phyloP scores from a whole-genome alignment of 225 moss, liverwort and hornwort species.

The Rhytidiadelphus loreus region DNA sequence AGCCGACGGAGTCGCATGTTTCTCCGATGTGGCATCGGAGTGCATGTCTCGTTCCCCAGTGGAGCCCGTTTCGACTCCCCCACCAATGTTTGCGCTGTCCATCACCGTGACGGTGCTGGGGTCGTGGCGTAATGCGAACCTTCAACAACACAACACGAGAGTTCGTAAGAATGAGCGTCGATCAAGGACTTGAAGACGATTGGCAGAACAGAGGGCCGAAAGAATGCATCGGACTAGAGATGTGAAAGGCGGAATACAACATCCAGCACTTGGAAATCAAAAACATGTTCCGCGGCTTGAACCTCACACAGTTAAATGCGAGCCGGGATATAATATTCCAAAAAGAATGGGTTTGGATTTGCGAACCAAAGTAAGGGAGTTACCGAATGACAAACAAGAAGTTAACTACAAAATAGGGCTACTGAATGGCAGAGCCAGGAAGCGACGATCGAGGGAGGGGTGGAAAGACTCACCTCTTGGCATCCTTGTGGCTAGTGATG shows the following conservation, averaged over 20 bases:
- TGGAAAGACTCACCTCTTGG: neutral
- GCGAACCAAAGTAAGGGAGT: neutral
- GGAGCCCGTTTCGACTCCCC: slow-evolving; percentile 37
- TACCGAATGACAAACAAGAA: neutral
- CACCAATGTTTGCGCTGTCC: slow-evolving; percentile 14
- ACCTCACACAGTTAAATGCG: neutral
- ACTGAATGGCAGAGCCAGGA: neutral
- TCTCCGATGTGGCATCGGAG: slow-evolving; percentile 34
- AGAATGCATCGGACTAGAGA: neutral
- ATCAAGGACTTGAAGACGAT: neutral
- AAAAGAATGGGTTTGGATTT: neutral
- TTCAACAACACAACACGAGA: neutral
- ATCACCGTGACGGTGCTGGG: slow-evolving; percentile 40
- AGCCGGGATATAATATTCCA: neutral
- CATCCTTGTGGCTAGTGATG: neutral
- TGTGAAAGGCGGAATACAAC: neutral
- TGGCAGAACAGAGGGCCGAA: no score
- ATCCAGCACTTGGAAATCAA: neutral
- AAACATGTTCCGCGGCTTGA: neutral
- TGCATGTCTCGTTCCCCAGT: slow-evolving; percentile 32
- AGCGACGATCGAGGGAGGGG: neutral
- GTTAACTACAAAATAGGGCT: neutral
- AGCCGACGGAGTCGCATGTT: neutral
- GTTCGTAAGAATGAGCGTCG: neutral
- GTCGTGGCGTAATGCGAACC: slow-evolving; percentile 3